phyloP scores from a whole-genome alignment of 2,329 filamentous ascomycete species.

The Ceratocystis variospora region DNA sequence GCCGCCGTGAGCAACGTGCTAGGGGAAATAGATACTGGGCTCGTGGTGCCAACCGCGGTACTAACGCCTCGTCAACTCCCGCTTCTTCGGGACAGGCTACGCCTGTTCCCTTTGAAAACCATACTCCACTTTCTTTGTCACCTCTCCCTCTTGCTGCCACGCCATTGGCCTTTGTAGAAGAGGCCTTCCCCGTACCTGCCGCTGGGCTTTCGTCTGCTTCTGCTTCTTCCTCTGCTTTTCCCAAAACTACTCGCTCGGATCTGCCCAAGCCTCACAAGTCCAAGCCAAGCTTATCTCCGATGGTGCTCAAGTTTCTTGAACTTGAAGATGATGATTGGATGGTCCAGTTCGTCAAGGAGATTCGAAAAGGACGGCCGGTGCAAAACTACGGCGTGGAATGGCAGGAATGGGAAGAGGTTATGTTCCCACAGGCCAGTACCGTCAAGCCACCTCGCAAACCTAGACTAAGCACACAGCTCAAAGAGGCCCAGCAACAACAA shows the following conservation, averaged over 20 bases:
- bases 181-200: background rate
- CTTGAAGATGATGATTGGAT: constrained; percentile 6
- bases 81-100: background rate
- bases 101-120: background rate
- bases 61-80: background rate
- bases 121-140: background rate
- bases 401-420: constrained; percentile 7
- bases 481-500: background rate
- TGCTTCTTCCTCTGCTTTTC: background rate
- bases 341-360: background rate
- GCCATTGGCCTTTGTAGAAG: background rate
- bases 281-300: background rate
- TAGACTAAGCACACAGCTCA: background rate
- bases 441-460: constrained; percentile 1
- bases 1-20: background rate
- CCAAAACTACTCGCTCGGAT: background rate
- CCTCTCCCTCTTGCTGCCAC: background rate
- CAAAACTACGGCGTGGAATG: constrained; percentile 3
- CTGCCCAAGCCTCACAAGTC: no score
- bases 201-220: background rate
- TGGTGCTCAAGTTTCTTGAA: background rate
- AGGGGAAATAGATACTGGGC: constrained; percentile 6
- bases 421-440: background rate
- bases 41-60: background rate
- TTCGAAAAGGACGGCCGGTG: background rate